Conservation (phyloP, 108 stramenopile genomes). For the Cylindrotheca closterium region DNA sequence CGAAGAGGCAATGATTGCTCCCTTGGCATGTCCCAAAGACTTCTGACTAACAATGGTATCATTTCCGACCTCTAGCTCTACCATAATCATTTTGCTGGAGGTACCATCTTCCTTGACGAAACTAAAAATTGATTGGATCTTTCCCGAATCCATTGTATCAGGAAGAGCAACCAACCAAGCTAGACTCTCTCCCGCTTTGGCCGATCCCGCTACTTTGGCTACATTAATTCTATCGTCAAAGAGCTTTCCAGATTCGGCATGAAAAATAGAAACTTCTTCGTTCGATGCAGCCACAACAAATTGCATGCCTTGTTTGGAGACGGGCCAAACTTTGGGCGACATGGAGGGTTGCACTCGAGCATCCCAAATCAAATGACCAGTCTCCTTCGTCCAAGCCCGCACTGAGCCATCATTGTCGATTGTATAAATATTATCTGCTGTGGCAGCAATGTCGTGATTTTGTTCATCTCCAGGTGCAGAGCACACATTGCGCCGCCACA, state of each 20-base stretch:
- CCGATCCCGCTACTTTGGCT: not conserved
- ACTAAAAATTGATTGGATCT: conserved; percentile 5
- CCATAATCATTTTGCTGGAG: conserved; percentile 6
- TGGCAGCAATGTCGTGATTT: conserved; percentile 16
- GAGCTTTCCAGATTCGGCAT: conserved; percentile 11
- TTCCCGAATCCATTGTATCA: not conserved
- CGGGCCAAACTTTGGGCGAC: conserved; percentile 17
- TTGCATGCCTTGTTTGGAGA: not conserved
- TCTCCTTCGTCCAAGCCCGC: conserved; percentile 44
- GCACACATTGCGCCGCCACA: conserved; percentile 78
- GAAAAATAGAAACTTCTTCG: conserved; percentile 12
- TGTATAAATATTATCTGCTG: conserved; percentile 27
- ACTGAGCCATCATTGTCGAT: conserved; percentile 48
- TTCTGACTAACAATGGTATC: conserved; percentile 2
- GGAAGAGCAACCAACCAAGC: conserved; percentile 13
- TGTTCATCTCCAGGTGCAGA: conserved; percentile 7
- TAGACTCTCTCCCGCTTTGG: conserved; percentile 6
- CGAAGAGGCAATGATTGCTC: conserved; percentile 2
- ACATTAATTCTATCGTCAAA: conserved; percentile 3
- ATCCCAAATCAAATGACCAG: conserved; percentile 54
- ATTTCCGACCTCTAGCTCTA: conserved; percentile 11
- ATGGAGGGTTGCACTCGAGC: conserved; percentile 3
- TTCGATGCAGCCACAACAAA: conserved; percentile 25
- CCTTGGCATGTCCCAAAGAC: not conserved
- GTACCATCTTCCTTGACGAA: conserved; percentile 15